A percentile compares a stretch with the other conserved stretches of the same genome.
Conservation (phyloP, 140 eudicot genomes). For the Erigeron philadelphicus region DNA sequence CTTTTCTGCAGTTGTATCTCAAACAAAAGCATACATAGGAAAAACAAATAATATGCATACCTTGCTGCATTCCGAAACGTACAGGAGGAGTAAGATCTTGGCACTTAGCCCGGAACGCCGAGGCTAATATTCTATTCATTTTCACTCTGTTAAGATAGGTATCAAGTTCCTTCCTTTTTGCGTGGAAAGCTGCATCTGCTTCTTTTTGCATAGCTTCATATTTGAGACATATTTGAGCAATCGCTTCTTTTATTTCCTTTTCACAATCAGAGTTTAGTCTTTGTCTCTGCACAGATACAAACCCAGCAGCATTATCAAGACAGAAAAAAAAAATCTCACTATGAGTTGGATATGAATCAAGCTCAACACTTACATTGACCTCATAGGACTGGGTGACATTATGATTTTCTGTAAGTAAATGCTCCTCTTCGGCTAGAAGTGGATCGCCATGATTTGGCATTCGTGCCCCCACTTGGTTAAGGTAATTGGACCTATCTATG, state of each 20-base stretch:
- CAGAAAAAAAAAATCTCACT: conserved; percentile 1
- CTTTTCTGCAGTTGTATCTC: neutral
- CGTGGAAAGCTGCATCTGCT: conserved; percentile 36
- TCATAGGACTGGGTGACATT: conserved; percentile 30
- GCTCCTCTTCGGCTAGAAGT: conserved; percentile 47
- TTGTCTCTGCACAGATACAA: conserved; percentile 9
- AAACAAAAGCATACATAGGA: neutral
- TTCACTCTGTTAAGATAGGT: conserved; percentile 29
- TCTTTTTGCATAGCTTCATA: conserved; percentile 41
- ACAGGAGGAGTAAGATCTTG: conserved; percentile 34
- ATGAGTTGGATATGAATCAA: neutral
- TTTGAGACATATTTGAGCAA: conserved; percentile 42
- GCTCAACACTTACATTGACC: conserved; percentile 43
- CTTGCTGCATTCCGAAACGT: conserved; percentile 28
- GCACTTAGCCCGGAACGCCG: conserved; percentile 57
- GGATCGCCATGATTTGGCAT: conserved; percentile 37
- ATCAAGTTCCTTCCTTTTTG: conserved; percentile 47
- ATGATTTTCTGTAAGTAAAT: conserved; percentile 32
- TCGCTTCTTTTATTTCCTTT: conserved; percentile 52
- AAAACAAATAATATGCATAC: conserved; percentile 25
- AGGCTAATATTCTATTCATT: conserved; percentile 53
- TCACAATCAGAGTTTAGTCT: conserved; percentile 54
- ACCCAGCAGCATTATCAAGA: neutral
- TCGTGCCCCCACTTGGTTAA: conserved; percentile 24
- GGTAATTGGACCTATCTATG: neutral